A percentile compares a stretch with the other conserved stretches of the same genome.
Evolutionary conservation across 768 basidiomycete species (phyloP).

Genomic region (Suillus bovinus): DNA sequence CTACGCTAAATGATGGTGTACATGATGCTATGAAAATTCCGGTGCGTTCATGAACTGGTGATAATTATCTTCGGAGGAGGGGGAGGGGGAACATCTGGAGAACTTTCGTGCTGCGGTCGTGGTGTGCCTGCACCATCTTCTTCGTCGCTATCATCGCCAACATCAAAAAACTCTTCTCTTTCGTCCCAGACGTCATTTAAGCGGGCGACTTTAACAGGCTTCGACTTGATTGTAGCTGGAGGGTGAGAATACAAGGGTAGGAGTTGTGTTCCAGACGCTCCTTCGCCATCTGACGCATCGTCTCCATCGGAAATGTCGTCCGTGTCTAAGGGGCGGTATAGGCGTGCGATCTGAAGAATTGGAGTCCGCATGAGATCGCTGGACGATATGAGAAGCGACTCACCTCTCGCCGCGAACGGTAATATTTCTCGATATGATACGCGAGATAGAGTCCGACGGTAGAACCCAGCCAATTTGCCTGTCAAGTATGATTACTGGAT

Average conservation of each 20-base stretch:
- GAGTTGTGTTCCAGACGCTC: constrained; percentile 50
- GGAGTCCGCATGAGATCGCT: constrained; percentile 1
- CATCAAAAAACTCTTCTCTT: constrained; percentile 70
- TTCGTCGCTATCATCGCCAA: constrained; percentile 64
- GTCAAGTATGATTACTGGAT: constrained; percentile 13
- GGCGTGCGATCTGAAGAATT: constrained; percentile 59
- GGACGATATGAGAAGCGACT: constrained; percentile 13
- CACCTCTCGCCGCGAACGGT: constrained; percentile 80
- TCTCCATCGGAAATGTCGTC: constrained; percentile 54
- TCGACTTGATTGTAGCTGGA: constrained; percentile 27
- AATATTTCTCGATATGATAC: constrained; percentile 71
- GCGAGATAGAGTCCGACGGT: constrained; percentile 64
- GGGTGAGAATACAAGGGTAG: constrained; percentile 49
- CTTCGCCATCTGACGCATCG: constrained; percentile 43
- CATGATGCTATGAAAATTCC: constrained; percentile 25
- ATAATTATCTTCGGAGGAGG: constrained; percentile 30
- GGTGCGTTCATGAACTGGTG: constrained; percentile 23
- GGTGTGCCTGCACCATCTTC: constrained; percentile 37
- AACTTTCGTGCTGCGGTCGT: constrained; percentile 10
- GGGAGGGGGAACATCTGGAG: constrained; percentile 16
- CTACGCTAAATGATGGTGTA: constrained; percentile 26
- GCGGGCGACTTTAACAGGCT: constrained; percentile 33
- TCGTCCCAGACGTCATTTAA: constrained; percentile 76
- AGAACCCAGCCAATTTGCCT: constrained; percentile 83
- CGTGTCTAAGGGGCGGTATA: constrained; percentile 71